Percentiles rank a stretch among this genome's conserved stretches.
These are phyloP conservation scores for Hypoxylon sp. DNA, from an alignment of 2,329 filamentous ascomycete species.

Conservation along the genomic window DNA sequence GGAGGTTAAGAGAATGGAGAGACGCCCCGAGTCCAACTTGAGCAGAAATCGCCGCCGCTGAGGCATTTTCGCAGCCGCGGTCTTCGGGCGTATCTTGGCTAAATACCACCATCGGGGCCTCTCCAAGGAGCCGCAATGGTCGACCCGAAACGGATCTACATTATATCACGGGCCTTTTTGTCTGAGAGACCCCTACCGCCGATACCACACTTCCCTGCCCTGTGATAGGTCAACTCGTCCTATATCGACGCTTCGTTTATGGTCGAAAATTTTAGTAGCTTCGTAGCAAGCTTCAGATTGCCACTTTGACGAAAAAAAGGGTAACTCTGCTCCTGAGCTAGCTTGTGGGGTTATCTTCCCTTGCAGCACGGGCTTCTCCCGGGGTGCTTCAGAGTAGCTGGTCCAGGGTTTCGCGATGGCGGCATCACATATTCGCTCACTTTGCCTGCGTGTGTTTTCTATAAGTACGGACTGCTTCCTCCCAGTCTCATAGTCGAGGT, in stretches of 20 bases:
- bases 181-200: conserved; percentile 33
- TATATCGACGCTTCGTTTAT: conserved; percentile 30
- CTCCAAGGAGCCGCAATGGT: conserved; percentile 33
- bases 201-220: conserved; percentile 20
- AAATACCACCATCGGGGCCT: conserved; percentile 23
- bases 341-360: conserved; percentile 28
- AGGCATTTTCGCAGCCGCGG: conserved; percentile 39
- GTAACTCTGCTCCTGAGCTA: conserved; percentile 13
- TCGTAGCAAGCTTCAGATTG: conserved; percentile 26
- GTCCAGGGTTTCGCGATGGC: conserved; percentile 39
- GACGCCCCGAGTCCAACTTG: too few relatives aligned
- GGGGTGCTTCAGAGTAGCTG: conserved; percentile 34
- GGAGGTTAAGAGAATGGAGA: too few relatives aligned
- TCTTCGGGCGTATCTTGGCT: conserved; percentile 28
- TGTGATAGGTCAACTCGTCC: conserved; percentile 38
- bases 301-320: conserved; percentile 16
- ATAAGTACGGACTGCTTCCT: conserved; percentile 36
- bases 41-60: conserved; percentile 33
- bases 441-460: conserved; percentile 18
- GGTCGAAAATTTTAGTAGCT: conserved; percentile 26
- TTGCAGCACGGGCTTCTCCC: conserved; percentile 28
- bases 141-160: conserved; percentile 43
- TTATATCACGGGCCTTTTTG: conserved; percentile 35
- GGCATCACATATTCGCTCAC: conserved; percentile 22
- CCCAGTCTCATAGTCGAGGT: conserved; percentile 22